phyloP scores from a whole-genome alignment of 2,329 filamentous ascomycete genomes.

The Pseudofabraea citricarpa region DNA sequence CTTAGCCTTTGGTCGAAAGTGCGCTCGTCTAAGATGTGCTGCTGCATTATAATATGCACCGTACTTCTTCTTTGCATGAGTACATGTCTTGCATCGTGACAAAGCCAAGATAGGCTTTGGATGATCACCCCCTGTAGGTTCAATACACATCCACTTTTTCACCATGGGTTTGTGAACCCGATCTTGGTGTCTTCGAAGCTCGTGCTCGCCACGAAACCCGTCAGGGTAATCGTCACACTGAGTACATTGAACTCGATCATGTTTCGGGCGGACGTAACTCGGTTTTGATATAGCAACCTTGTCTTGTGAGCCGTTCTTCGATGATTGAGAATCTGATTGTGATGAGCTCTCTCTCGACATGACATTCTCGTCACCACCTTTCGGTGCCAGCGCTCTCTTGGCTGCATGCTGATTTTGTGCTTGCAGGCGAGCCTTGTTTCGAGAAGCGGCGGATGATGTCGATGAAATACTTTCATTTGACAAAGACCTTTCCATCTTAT shows the following conservation, averaged over 20 bases:
- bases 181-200: slow-evolving; percentile 65
- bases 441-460: slow-evolving; percentile 20
- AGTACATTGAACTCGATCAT: slow-evolving; percentile 45
- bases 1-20: slow-evolving; percentile 68
- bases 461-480: slow-evolving; percentile 29
- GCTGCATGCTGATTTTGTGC: slow-evolving; percentile 22
- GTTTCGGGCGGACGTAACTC: slow-evolving; percentile 29
- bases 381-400: slow-evolving; percentile 24
- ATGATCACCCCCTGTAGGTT: slow-evolving; percentile 42
- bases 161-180: slow-evolving; percentile 58
- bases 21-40: slow-evolving; percentile 79
- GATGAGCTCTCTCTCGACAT: slow-evolving; percentile 25
- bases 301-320: slow-evolving; percentile 26
- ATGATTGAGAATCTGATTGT: slow-evolving; percentile 21
- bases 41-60: slow-evolving; percentile 93
- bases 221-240: slow-evolving; percentile 78
- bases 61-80: slow-evolving; percentile 76
- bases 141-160: slow-evolving; percentile 54
- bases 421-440: slow-evolving; percentile 26
- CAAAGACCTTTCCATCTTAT: slow-evolving; percentile 28
- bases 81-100: slow-evolving; percentile 66
- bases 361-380: slow-evolving; percentile 22
- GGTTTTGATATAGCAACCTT: slow-evolving; percentile 27
- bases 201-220: slow-evolving; percentile 87
- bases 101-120: slow-evolving; percentile 59